These are phyloP conservation scores for Curvularia sp. DNA, from an alignment of 2,329 filamentous ascomycete genomes.

Conservation along the genomic window DNA sequence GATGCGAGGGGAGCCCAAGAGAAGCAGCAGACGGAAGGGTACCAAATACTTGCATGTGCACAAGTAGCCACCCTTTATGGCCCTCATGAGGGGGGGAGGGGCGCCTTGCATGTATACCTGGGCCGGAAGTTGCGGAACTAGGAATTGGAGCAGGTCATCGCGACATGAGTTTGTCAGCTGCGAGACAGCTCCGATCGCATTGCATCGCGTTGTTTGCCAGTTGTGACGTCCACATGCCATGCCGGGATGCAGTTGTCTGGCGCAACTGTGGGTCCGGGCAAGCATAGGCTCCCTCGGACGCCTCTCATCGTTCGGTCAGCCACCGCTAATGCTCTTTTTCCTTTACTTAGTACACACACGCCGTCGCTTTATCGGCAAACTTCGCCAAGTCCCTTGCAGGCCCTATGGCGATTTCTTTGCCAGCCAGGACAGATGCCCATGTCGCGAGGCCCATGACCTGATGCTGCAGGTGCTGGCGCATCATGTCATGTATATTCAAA, in stretches of 20 bases:
- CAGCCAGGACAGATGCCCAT: not conserved
- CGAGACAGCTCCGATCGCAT: slow-evolving; percentile 33
- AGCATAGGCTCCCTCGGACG: slow-evolving; percentile 10
- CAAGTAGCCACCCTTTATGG: slow-evolving; percentile 7
- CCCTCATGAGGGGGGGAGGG: slow-evolving; percentile 1
- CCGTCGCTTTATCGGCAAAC: slow-evolving; percentile 5
- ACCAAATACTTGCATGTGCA: slow-evolving; percentile 9
- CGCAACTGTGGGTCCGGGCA: slow-evolving; percentile 17
- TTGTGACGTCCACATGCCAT: slow-evolving; percentile 21
- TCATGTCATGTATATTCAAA: slow-evolving; percentile 18
- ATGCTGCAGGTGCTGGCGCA: slow-evolving; percentile 11
- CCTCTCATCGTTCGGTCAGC: slow-evolving; percentile 14
- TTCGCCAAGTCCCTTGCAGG: slow-evolving; percentile 5
- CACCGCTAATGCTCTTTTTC: slow-evolving; percentile 10
- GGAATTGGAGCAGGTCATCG: slow-evolving; percentile 25
- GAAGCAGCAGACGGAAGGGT: slow-evolving; percentile 19
- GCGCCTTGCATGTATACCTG: slow-evolving; percentile 24
- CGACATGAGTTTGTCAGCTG: slow-evolving; percentile 39
- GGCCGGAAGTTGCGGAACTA: slow-evolving; percentile 38
- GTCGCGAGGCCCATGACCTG: not conserved
- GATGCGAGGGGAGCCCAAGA: slow-evolving; percentile 7
- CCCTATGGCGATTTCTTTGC: not conserved
- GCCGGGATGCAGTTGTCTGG: slow-evolving; percentile 15
- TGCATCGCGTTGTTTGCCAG: slow-evolving; percentile 29
- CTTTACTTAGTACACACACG: too few species aligned